These are phyloP conservation scores for Debaryomyces hansenii DNA, from an alignment of 805 yeast genomes.

Conservation along the genomic window DNA sequence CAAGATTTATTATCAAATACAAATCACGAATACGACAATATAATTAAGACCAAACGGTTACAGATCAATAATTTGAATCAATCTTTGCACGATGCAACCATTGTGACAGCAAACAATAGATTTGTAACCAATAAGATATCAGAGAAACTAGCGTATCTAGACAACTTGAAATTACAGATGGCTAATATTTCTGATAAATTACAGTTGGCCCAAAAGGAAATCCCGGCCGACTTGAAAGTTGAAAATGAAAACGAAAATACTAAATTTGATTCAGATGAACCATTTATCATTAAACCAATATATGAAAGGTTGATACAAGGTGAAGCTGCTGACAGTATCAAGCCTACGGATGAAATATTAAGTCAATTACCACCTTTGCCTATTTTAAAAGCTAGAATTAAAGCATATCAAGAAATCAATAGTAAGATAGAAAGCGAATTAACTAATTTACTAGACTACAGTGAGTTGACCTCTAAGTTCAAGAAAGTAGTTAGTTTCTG, in stretches of 20 bases:
- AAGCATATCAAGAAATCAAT: constrained; percentile 77
- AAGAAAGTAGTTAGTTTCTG: constrained; percentile 86
- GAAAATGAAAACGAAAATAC: constrained; percentile 63
- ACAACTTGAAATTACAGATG: constrained; percentile 50
- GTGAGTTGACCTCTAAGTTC: constrained; percentile 58
- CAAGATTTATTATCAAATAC: constrained; percentile 38
- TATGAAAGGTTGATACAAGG: constrained; percentile 48
- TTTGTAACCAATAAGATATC: constrained; percentile 35
- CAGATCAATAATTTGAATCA: constrained; percentile 36
- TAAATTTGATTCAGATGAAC: constrained; percentile 84
- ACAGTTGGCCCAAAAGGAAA: constrained; percentile 23
- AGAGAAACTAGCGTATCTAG: constrained; percentile 40
- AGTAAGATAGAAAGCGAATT: constrained; percentile 53
- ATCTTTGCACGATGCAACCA: constrained; percentile 39
- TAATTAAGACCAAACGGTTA: constrained; percentile 33
- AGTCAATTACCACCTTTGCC: constrained; percentile 43
- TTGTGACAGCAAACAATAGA: constrained; percentile 43
- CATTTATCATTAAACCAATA: constrained; percentile 70
- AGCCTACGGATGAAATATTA: constrained; percentile 23
- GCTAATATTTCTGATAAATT: constrained; percentile 40
- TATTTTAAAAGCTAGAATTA: constrained; percentile 72
- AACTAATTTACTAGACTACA: constrained; percentile 46
- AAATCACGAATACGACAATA: constrained; percentile 38
- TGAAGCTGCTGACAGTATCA: constrained; percentile 24
- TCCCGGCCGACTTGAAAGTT: constrained; percentile 32